A percentile compares a stretch with the other conserved stretches of the same genome.
phyloP scores from a whole-genome alignment of 306 rosid species.

The Cicer bijugum region DNA sequence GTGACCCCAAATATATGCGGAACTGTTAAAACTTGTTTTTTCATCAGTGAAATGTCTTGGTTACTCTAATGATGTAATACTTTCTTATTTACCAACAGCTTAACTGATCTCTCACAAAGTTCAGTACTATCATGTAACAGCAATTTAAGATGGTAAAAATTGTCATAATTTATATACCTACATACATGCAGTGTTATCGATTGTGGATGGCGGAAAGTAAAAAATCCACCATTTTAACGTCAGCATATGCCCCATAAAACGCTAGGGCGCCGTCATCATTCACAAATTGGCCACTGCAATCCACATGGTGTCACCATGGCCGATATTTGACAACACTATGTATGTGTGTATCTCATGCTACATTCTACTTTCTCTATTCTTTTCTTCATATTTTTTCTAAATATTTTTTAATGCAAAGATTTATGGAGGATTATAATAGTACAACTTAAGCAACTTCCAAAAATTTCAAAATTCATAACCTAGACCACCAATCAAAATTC shows the following conservation, averaged over 20 bases:
- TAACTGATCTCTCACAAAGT: neutral
- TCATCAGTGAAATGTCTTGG: neutral
- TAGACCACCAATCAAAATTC: neutral
- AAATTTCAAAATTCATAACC: slow-evolving; percentile 2
- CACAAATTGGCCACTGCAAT: no score
- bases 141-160: slow-evolving; percentile 17
- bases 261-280: no score
- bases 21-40: neutral
- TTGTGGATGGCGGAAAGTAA: no score
- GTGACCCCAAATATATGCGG: neutral
- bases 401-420: neutral
- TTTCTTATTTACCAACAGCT: neutral
- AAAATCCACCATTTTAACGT: no score
- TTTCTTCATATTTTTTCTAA: neutral
- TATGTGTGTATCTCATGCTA: neutral
- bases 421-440: neutral
- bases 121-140: slow-evolving; percentile 12
- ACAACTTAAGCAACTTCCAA: neutral
- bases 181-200: neutral
- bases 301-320: no score
- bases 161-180: neutral
- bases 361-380: neutral
- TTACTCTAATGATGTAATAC: slow-evolving; percentile 15
- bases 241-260: no score
- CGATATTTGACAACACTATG: no score